These are phyloP conservation scores for Candida quercuum DNA, from an alignment of 805 yeast genomes.

Conservation along the genomic window DNA sequence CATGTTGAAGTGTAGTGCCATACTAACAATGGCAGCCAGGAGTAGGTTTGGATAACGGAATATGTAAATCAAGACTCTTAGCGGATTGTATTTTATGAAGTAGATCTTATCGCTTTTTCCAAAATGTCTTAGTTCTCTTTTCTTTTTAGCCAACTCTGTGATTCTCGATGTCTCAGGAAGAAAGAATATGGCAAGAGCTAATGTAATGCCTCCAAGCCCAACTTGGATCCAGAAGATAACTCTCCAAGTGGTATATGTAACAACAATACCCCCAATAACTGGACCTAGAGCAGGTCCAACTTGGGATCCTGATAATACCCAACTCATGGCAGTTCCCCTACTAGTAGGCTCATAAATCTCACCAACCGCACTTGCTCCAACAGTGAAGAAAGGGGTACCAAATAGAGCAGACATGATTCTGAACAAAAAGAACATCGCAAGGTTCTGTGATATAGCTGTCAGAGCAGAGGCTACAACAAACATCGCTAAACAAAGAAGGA, in stretches of 20 bases:
- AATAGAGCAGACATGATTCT: slow-evolving; percentile 45
- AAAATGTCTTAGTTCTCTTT: slow-evolving; percentile 21
- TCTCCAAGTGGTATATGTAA: slow-evolving; percentile 48
- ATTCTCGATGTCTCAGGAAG: slow-evolving; percentile 41
- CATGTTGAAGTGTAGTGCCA: slow-evolving; percentile 43
- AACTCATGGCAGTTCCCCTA: slow-evolving; percentile 47
- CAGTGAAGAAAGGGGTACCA: slow-evolving; percentile 50
- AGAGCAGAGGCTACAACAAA: slow-evolving; percentile 25
- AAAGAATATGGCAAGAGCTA: slow-evolving; percentile 31
- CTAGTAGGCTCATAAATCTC: slow-evolving; percentile 46
- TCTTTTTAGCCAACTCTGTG: slow-evolving; percentile 26
- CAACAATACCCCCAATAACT: slow-evolving; percentile 46
- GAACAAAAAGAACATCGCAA: slow-evolving; percentile 50
- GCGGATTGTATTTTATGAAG: slow-evolving; percentile 40
- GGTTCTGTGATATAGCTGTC: slow-evolving; percentile 43
- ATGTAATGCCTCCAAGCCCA: slow-evolving; percentile 35
- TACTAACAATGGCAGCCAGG: slow-evolving; percentile 37
- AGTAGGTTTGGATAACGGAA: slow-evolving; percentile 38
- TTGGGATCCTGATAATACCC: slow-evolving; percentile 45
- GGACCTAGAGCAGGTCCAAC: slow-evolving; percentile 51
- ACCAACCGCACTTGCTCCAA: slow-evolving; percentile 47
- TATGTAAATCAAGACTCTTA: slow-evolving; percentile 37
- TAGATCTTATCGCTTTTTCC: slow-evolving; percentile 35
- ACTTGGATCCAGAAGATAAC: slow-evolving; percentile 46
- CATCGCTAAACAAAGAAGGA: slow-evolving; percentile 35